A percentile compares a stretch with the other conserved stretches of the same genome.
Evolutionary conservation across 2,329 filamentous ascomycete genomes (phyloP).

Genomic region (Aschersonia sp.): DNA sequence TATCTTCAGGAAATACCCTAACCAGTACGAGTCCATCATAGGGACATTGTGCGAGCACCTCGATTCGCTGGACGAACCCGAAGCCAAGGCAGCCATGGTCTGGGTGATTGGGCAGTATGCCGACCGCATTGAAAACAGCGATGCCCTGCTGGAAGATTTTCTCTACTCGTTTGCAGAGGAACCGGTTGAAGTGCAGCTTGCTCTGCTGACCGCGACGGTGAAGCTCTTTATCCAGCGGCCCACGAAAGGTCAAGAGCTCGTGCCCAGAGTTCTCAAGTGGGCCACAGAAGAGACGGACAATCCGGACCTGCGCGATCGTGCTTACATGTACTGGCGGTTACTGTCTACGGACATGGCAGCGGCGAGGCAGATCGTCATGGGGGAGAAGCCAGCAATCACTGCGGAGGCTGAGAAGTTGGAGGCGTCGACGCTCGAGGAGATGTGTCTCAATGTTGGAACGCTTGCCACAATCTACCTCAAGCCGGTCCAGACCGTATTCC

Average conservation of each 20-base stretch:
- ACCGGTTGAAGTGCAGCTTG: slow-evolving; percentile 87
- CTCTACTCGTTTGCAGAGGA: slow-evolving; percentile 88
- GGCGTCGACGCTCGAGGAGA: slow-evolving; percentile 80
- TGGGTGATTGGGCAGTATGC: slow-evolving; percentile 99
- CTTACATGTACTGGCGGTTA: slow-evolving; percentile 99
- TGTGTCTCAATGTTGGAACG: slow-evolving; percentile 92
- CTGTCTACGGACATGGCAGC: slow-evolving; percentile 81
- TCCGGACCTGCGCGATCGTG: slow-evolving; percentile 84
- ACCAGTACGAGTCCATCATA: slow-evolving; percentile 97
- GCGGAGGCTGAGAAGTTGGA: slow-evolving; percentile 93
- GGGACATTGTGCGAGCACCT: slow-evolving; percentile 89
- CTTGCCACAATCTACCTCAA: slow-evolving; percentile 96
- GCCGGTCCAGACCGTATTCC: slow-evolving; percentile 93
- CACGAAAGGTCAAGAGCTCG: slow-evolving; percentile 83
- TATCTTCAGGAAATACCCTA: slow-evolving; percentile 98
- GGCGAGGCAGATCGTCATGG: slow-evolving; percentile 86
- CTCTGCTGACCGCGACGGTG: slow-evolving; percentile 86
- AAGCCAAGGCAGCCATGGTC: slow-evolving; percentile 96
- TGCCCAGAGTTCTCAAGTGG: slow-evolving; percentile 94
- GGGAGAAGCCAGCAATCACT: slow-evolving; percentile 89
- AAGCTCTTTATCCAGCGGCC: slow-evolving; percentile 96
- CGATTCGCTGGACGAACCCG: slow-evolving; percentile 90
- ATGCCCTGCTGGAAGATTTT: slow-evolving; percentile 87
- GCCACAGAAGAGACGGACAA: slow-evolving; percentile 99
- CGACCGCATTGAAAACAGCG: slow-evolving; percentile 92